phyloP scores from a whole-genome alignment of 805 yeast species.

The Peterozyma xylosa region DNA sequence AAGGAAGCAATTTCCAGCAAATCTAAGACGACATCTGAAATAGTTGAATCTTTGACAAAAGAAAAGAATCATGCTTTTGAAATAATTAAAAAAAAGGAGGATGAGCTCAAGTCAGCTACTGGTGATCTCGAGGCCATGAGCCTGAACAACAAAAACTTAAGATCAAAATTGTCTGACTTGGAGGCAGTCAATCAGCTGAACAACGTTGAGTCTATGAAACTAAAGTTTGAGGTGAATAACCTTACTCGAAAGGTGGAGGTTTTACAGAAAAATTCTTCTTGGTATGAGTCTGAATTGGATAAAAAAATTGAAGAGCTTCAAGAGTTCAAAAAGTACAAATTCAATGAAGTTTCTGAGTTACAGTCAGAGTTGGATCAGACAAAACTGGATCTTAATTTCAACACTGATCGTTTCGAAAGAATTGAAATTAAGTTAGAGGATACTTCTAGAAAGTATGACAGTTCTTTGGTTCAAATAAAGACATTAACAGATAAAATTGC shows the following conservation, averaged over 20 bases:
- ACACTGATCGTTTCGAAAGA: slow-evolving; percentile 20
- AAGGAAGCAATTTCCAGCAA: slow-evolving; percentile 4
- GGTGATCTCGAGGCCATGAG: slow-evolving; percentile 35
- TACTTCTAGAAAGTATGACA: slow-evolving; percentile 30
- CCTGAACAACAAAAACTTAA: slow-evolving; percentile 32
- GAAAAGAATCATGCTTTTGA: slow-evolving; percentile 26
- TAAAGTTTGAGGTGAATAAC: slow-evolving; percentile 18
- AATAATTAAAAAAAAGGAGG: slow-evolving; percentile 27
- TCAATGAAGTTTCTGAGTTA: slow-evolving; percentile 22
- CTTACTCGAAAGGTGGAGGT: slow-evolving; percentile 22
- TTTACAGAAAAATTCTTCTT: slow-evolving; percentile 21
- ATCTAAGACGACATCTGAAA: slow-evolving; percentile 4
- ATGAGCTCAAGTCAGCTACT: slow-evolving; percentile 23
- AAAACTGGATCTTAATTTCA: slow-evolving; percentile 21
- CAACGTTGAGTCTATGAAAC: slow-evolving; percentile 16
- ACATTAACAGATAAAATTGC: slow-evolving; percentile 35
- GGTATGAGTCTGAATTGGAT: slow-evolving; percentile 28
- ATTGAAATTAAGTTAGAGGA: slow-evolving; percentile 29
- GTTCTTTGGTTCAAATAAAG: slow-evolving; percentile 35
- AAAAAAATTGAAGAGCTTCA: slow-evolving; percentile 19
- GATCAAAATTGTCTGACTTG: slow-evolving; percentile 30
- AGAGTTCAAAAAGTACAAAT: slow-evolving; percentile 17
- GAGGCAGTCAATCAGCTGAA: slow-evolving; percentile 14
- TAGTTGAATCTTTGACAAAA: slow-evolving; percentile 10
- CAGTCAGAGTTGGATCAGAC: slow-evolving; percentile 27